Evolutionary conservation across 306 rosid genomes (phyloP), one percentile per base, ranked within the genome.

Genomic region (Cucumis hystrix): DNA sequence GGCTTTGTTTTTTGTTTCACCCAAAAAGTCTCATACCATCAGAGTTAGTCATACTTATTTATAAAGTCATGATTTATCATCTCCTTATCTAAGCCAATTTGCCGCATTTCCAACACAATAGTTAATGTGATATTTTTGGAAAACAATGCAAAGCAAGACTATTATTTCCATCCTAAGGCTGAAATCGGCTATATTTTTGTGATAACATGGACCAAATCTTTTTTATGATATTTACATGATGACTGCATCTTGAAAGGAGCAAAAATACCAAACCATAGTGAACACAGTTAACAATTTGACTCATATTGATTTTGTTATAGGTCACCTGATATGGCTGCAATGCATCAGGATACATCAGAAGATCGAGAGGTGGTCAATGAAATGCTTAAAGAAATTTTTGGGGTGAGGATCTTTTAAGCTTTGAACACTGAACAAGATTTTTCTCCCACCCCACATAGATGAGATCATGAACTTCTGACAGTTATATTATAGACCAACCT

Each of bases 271-370:
- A 47, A 61, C 23, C 35, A 52, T 80, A n/a, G 20, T 51, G 66
- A 52, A 23, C 13, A 40, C 13, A 25, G 39, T 61, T 43, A 33
- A 5, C 58, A 75, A 39, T 57, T 40, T 54, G 33, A 43, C 6
- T 57, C 4, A 4, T 35, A 65, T 37, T 9, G 71, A 37, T 65
- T 63, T 66, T 67, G 76, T 64, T 77, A 28, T 76, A 91, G 97
- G 70, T 77, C 88, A 16, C 87, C 84, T 55, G 92, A 89, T 79
- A 86, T 89, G 87, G 93, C 88, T 74, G 85, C 92, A 10, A 91
- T 91, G 92, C 93, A 91, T 80, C 93, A 91, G 86, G 97, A 91
- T 77, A 87, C 89, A 72, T 86, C 93, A 45, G 88, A 87, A 30
- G 84, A 86, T 74, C 88, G 77, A 25, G 86, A 86, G 79, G 84